Evolutionary conservation across 768 basidiomycete genomes (phyloP), one percentile per base, ranked within the genome.

Genomic region (Paxillus ammoniavirescens): DNA sequence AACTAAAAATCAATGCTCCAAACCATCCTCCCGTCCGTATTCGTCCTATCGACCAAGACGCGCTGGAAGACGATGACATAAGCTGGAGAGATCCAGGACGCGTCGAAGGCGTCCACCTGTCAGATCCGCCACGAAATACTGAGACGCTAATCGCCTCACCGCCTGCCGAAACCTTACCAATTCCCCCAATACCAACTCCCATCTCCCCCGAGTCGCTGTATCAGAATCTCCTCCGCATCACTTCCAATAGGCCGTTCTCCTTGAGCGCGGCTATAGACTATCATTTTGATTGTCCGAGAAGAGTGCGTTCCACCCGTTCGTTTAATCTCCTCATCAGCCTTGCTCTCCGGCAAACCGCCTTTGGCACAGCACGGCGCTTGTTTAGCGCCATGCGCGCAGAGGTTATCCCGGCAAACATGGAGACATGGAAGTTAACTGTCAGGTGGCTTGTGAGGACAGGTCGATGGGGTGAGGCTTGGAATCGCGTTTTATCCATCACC

Each of bases 401-500:
- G 28, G 61, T 67, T 6, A 60, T 86, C 3, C 62, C 60, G 4
- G 69, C 65, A 33, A 77, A 86, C 64, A 52, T 77, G 45, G 80
- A 84, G 60, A 87, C 87, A 1, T 72, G 75, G 66, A 79, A 79
- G 66, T 67, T 89, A 37, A 72, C 74, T 52, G 76, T 80, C 55
- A 79, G 88, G 17, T 80, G 76, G 72, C 67, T 85, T 48, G 72
- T 89, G 42, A 74, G 77, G 43, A 72, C 74, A 4, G 86, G 82
- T 8, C 66, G 64, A 41, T 89, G 86, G 86, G 65, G 75, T 10
- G 65, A 74, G 21, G 87, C 85, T 18, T 88, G 84, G 83, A 58
- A 60, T 13, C 72, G 73, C 45, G 72, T 75, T 26, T 61, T 69
- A 58, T 47, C 63, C 42, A 55, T 67, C 30, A 52, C 59, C 2